Percentiles rank a stretch among this genome's conserved stretches.
These are phyloP conservation scores for Lepiota subincarnata DNA, from an alignment of 768 basidiomycete species.

Conservation along the genomic window DNA sequence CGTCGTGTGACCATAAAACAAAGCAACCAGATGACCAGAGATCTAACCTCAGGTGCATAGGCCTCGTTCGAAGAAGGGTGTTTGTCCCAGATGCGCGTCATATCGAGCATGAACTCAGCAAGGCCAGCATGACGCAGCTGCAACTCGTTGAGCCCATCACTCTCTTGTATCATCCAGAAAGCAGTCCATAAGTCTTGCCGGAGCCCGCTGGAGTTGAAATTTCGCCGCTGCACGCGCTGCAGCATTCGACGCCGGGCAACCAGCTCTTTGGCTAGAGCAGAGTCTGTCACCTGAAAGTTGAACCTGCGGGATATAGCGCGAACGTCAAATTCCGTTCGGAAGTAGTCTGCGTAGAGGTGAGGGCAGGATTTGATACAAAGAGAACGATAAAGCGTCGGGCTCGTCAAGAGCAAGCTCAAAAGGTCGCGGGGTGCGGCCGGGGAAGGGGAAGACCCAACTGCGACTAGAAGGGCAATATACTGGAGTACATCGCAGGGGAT, in stretches of 20 bases:
- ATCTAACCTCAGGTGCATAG: constrained; percentile 18
- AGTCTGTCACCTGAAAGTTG: constrained; percentile 27
- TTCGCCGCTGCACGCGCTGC: constrained; percentile 38
- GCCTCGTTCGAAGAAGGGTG: constrained; percentile 5
- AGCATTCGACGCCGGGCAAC: constrained; percentile 43
- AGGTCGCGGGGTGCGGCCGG: constrained; percentile 38
- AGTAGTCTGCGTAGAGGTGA: constrained; percentile 55
- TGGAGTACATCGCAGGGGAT: constrained; percentile 57
- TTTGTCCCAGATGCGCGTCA: constrained; percentile 16
- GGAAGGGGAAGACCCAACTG: constrained; percentile 26
- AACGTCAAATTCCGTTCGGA: constrained; percentile 45
- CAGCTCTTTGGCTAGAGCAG: constrained; percentile 45
- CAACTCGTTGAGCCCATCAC: constrained; percentile 41
- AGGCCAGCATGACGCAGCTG: constrained; percentile 42
- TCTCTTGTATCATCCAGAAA: constrained; percentile 60
- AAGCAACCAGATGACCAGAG: constrained; percentile 37
- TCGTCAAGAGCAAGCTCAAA: constrained; percentile 41
- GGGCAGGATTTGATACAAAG: constrained; percentile 42
- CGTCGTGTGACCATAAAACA: constrained; percentile 35
- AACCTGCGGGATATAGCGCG: constrained; percentile 22
- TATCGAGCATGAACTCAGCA: constrained; percentile 30
- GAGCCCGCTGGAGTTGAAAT: constrained; percentile 26
- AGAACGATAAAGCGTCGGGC: constrained; percentile 36
- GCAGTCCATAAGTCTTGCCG: constrained; percentile 52
- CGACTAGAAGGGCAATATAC: constrained; percentile 46